Evolutionary conservation across 106 monocot species (phyloP).

Genomic region (Allium sativum): DNA sequence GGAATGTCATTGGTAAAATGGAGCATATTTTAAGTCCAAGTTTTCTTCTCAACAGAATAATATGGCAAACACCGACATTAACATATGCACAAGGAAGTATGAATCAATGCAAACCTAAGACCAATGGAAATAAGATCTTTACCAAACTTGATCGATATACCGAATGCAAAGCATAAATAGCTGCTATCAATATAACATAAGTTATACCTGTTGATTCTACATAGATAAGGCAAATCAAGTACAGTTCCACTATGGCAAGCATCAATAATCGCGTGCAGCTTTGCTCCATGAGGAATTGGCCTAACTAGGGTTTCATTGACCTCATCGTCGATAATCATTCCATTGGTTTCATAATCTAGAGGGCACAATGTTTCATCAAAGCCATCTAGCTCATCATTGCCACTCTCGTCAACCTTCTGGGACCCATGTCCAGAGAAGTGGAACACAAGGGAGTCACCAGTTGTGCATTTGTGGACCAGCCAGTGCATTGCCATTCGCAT

Average conservation of each 20-base stretch:
- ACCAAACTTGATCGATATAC: too few species aligned
- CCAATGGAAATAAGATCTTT: too few species aligned
- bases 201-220: slow-evolving; percentile 50
- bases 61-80: too few species aligned
- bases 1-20: too few species aligned
- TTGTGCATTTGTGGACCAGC: slow-evolving; percentile 38
- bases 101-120: too few species aligned
- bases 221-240: slow-evolving; percentile 70
- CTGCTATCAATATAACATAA: too few species aligned
- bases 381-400: slow-evolving; percentile 56
- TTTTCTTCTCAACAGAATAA: too few species aligned
- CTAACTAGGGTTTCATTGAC: slow-evolving; percentile 55
- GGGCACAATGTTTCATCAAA: slow-evolving; percentile 84
- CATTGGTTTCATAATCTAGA: slow-evolving; percentile 55
- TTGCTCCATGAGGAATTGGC: slow-evolving; percentile 49
- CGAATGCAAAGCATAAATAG: too few species aligned
- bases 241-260: slow-evolving; percentile 85
- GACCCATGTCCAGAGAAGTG: slow-evolving; percentile 89
- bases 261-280: slow-evolving; percentile 77
- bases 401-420: slow-evolving; percentile 24
- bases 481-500: slow-evolving; percentile 61
- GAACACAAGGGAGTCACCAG: slow-evolving; percentile 80
- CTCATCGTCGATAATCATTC: slow-evolving; percentile 74
- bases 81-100: too few species aligned
- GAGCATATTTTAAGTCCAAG: too few species aligned